Percentiles rank a stretch among this genome's conserved stretches.
Evolutionary conservation across 345 rosid genomes (phyloP).

Genomic region (Leavenworthia alabamica): DNA sequence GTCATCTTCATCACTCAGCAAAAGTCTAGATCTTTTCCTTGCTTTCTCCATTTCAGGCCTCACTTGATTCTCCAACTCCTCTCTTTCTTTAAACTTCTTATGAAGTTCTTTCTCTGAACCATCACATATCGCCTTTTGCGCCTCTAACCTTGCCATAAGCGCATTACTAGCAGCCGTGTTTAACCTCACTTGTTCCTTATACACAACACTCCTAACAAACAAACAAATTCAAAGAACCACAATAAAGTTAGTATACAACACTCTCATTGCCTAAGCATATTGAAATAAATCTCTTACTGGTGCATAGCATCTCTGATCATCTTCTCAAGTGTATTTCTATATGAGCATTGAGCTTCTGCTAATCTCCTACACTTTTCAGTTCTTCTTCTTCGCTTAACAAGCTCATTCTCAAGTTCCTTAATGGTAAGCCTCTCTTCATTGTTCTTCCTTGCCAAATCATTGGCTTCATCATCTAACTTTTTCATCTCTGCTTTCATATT

Average conservation of each 20-base stretch:
- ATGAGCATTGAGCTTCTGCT: conserved; percentile 92
- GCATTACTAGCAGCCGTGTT: conserved; percentile 81
- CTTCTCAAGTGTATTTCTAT: conserved; percentile 74
- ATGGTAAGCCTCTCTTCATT: conserved; percentile 58
- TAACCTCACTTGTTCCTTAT: conserved; percentile 87
- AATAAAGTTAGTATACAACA: background rate
- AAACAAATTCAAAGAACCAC: background rate
- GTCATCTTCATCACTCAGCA: conserved; percentile 40
- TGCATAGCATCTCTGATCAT: conserved; percentile 99
- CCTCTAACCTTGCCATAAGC: conserved; percentile 85
- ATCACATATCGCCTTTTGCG: conserved; percentile 89
- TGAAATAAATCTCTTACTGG: conserved; percentile 51
- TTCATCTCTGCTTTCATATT: conserved; percentile 53
- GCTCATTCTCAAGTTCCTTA: conserved; percentile 68
- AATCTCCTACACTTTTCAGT: conserved; percentile 89
- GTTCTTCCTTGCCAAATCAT: conserved; percentile 49
- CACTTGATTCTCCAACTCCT: conserved; percentile 59
- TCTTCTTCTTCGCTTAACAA: conserved; percentile 73
- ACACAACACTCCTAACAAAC: conserved; percentile 75
- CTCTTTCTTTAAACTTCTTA: conserved; percentile 68
- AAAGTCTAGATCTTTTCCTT: conserved; percentile 68
- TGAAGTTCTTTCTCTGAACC: conserved; percentile 84
- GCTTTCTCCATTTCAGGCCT: conserved; percentile 72
- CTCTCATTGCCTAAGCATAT: background rate
- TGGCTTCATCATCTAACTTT: conserved; percentile 56